A percentile compares a stretch with the other conserved stretches of the same genome.
These are phyloP conservation scores for Elsinoe necatrix DNA, from an alignment of 2,329 filamentous ascomycete species.

Conservation along the genomic window DNA sequence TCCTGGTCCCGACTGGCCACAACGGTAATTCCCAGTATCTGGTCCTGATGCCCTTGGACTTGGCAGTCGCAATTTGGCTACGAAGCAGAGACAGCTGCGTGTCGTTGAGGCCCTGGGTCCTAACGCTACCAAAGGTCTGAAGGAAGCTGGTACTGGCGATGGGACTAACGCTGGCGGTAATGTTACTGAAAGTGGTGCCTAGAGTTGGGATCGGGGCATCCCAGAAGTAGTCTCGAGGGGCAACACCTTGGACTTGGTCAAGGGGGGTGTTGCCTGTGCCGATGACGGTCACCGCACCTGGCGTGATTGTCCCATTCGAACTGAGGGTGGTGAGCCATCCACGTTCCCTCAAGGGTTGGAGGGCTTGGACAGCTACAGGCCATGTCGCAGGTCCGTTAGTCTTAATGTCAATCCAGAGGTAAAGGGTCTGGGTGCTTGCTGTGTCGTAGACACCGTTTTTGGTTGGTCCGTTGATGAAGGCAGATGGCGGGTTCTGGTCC, in stretches of 20 bases:
- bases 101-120: slow-evolving; percentile 32
- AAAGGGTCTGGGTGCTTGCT: slow-evolving; percentile 47
- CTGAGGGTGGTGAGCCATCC: slow-evolving; percentile 48
- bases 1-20: slow-evolving; percentile 51
- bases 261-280: slow-evolving; percentile 52
- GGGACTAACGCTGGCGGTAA: slow-evolving; percentile 43
- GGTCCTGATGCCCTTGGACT: slow-evolving; percentile 48
- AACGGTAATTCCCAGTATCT: slow-evolving; percentile 57
- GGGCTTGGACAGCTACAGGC: slow-evolving; percentile 46
- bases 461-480: slow-evolving; percentile 41
- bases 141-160: slow-evolving; percentile 48
- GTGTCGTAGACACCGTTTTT: slow-evolving; percentile 56
- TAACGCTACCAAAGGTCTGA: slow-evolving; percentile 34
- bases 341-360: slow-evolving; percentile 48
- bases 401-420: slow-evolving; percentile 54
- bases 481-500: slow-evolving; percentile 47
- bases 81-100: slow-evolving; percentile 45
- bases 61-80: slow-evolving; percentile 46
- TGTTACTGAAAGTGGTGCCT: slow-evolving; percentile 33
- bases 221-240: slow-evolving; percentile 50
- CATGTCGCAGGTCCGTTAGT: slow-evolving; percentile 49
- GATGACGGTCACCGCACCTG: slow-evolving; percentile 50
- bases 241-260: slow-evolving; percentile 39
- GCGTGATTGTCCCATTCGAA: slow-evolving; percentile 35
- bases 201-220: slow-evolving; percentile 48